A percentile compares a stretch with the other conserved stretches of the same genome.
These are phyloP conservation scores for Claviceps capensis DNA, from an alignment of 2,329 filamentous ascomycete species.

Conservation along the genomic window DNA sequence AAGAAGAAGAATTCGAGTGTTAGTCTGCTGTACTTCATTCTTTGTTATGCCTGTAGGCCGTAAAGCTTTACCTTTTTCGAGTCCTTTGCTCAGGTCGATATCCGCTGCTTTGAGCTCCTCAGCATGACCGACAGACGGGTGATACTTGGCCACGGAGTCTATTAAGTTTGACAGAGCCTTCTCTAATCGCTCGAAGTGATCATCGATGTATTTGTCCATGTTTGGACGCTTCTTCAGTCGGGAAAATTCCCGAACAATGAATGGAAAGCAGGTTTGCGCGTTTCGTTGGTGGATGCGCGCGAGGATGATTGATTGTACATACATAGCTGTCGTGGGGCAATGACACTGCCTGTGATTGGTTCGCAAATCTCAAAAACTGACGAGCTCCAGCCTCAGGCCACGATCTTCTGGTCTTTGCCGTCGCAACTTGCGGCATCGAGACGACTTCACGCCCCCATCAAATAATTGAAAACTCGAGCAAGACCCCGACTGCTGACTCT, in stretches of 20 bases:
- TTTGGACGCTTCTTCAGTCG: not conserved
- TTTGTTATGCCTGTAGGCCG: not conserved
- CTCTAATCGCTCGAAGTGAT: constrained; percentile 52
- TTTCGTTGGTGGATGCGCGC: not conserved
- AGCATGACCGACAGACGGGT: constrained; percentile 55
- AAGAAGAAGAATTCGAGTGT: not conserved
- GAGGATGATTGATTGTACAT: not conserved
- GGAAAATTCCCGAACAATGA: not conserved
- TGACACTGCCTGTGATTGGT: constrained; percentile 6
- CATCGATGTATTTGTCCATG: constrained; percentile 52
- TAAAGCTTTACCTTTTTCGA: constrained; percentile 45
- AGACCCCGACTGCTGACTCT: constrained; percentile 14
- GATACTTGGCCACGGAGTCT: constrained; percentile 71
- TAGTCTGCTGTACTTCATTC: not conserved
- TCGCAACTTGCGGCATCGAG: constrained; percentile 20
- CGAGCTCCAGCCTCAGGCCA: constrained; percentile 16
- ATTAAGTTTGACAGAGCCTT: constrained; percentile 55
- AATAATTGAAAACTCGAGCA: constrained; percentile 24
- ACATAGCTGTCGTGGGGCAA: constrained; percentile 10
- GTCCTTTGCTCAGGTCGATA: constrained; percentile 47
- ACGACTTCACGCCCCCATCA: constrained; percentile 7
- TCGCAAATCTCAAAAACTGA: constrained; percentile 2
- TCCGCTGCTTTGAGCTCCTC: constrained; percentile 60
- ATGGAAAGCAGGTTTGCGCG: not conserved
- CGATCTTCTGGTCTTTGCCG: constrained; percentile 19